A percentile compares a stretch with the other conserved stretches of the same genome.
phyloP scores from a whole-genome alignment of 805 yeast genomes.

The Saccharomycopsis synnaedendra region DNA sequence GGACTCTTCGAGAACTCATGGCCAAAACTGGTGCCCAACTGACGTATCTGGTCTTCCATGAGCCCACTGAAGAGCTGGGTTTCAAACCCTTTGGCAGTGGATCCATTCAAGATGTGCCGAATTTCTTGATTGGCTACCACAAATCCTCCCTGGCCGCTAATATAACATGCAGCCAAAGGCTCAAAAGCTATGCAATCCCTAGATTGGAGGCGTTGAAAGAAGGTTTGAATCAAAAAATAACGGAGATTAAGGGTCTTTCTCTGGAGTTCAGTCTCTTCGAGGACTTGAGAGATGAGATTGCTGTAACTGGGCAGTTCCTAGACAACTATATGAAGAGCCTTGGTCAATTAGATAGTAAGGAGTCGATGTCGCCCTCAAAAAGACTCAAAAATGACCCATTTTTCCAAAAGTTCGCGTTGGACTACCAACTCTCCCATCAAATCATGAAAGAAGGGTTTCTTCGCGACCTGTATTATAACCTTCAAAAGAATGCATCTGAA shows the following conservation, averaged over 20 bases:
- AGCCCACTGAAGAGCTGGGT: slow-evolving; percentile 24
- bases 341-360: slow-evolving; percentile 16
- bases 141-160: slow-evolving; percentile 30
- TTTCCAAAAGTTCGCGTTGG: slow-evolving; percentile 46
- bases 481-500: slow-evolving; percentile 55
- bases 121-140: slow-evolving; percentile 39
- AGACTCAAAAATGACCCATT: slow-evolving; percentile 43
- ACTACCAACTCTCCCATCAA: slow-evolving; percentile 55
- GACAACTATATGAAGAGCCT: slow-evolving; percentile 25
- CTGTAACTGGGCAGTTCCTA: slow-evolving; percentile 48
- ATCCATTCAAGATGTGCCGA: slow-evolving; percentile 76
- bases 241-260: slow-evolving; percentile 43
- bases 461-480: slow-evolving; percentile 51
- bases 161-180: slow-evolving; percentile 38
- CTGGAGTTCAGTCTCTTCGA: slow-evolving; percentile 43
- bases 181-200: slow-evolving; percentile 30
- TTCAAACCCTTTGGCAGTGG: slow-evolving; percentile 73
- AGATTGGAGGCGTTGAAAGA: slow-evolving; percentile 22
- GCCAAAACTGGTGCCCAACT: not conserved
- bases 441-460: slow-evolving; percentile 51
- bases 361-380: slow-evolving; percentile 19
- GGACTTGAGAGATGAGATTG: slow-evolving; percentile 47
- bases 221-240: slow-evolving; percentile 30
- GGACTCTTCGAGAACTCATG: not conserved
- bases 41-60: not conserved